These are phyloP conservation scores for Tubosaeta sp. DNA, from an alignment of 768 basidiomycete genomes.

Conservation along the genomic window DNA sequence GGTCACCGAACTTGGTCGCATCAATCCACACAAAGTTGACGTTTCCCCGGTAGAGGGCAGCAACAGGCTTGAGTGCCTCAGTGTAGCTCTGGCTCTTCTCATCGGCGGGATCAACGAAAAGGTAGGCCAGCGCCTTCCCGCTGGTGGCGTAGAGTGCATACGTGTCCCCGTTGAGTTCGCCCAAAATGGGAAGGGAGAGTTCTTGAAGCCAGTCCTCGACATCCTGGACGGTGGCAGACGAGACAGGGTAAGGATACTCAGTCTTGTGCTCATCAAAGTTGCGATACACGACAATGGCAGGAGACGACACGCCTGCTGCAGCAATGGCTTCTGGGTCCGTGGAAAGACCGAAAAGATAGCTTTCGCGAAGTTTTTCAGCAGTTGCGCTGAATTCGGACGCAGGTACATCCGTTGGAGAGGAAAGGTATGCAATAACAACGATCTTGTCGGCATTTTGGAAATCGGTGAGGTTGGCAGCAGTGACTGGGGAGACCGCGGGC, in stretches of 20 bases:
- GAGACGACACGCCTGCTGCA: slow-evolving; percentile 70
- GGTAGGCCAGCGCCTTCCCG: slow-evolving; percentile 85
- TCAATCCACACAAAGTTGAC: slow-evolving; percentile 99
- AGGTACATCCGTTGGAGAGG: slow-evolving; percentile 66
- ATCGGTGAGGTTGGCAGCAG: slow-evolving; percentile 68
- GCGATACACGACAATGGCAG: slow-evolving; percentile 90
- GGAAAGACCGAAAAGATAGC: slow-evolving; percentile 86
- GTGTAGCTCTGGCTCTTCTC: slow-evolving; percentile 62
- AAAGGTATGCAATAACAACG: slow-evolving; percentile 81
- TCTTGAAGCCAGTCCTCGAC: slow-evolving; percentile 77
- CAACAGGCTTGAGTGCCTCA: slow-evolving; percentile 68
- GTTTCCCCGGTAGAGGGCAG: slow-evolving; percentile 76
- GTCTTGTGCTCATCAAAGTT: slow-evolving; percentile 79
- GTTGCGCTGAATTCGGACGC: slow-evolving; percentile 70
- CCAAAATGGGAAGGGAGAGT: slow-evolving; percentile 82
- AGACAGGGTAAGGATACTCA: slow-evolving; percentile 59
- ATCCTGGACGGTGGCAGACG: slow-evolving; percentile 52
- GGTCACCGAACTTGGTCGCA: slow-evolving; percentile 90
- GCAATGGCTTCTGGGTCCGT: slow-evolving; percentile 66
- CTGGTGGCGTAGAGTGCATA: slow-evolving; percentile 81
- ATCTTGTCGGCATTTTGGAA: slow-evolving; percentile 89
- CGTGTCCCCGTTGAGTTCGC: slow-evolving; percentile 93
- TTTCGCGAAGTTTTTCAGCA: slow-evolving; percentile 87
- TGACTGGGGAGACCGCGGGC: slow-evolving; percentile 86
- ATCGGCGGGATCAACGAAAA: slow-evolving; percentile 82